Conservation (phyloP, 1,284 basidiomycete species). For the Psilocybe mexicana region DNA sequence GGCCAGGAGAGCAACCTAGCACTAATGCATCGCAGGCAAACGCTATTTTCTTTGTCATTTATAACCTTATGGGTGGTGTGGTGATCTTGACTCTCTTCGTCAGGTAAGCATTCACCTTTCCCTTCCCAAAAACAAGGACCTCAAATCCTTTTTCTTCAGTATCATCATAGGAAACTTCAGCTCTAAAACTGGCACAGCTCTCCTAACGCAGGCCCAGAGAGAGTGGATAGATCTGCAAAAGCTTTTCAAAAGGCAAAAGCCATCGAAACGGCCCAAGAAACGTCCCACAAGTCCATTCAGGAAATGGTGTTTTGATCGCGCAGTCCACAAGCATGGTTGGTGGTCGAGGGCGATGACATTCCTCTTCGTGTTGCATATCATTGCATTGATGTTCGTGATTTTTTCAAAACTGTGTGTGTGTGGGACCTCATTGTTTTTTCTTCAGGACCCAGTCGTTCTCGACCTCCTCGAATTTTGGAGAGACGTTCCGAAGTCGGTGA, state of each 20-base stretch:
- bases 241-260: conserved; percentile 84
- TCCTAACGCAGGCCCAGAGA: conserved; percentile 85
- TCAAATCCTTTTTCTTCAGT: conserved; percentile 40
- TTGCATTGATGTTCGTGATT: conserved; percentile 76
- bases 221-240: conserved; percentile 96
- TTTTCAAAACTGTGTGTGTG: background rate
- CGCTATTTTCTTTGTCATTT: conserved; percentile 91
- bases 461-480: conserved; percentile 47
- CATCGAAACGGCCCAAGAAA: conserved; percentile 76
- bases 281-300: conserved; percentile 59
- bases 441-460: conserved; percentile 81
- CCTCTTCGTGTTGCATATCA: conserved; percentile 84
- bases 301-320: conserved; percentile 91
- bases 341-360: conserved; percentile 87
- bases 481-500: conserved; percentile 68
- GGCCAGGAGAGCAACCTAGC: conserved; percentile 67
- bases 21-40: conserved; percentile 78
- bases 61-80: conserved; percentile 90
- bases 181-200: conserved; percentile 80
- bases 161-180: conserved; percentile 97
- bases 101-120: conserved; percentile 57
- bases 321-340: conserved; percentile 91
- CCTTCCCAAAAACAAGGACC: background rate
- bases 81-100: conserved; percentile 90
- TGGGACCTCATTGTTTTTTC: background rate